These are phyloP conservation scores for Eucalyptus urophylla DNA, from an alignment of 345 rosid genomes.

Conservation along the genomic window DNA sequence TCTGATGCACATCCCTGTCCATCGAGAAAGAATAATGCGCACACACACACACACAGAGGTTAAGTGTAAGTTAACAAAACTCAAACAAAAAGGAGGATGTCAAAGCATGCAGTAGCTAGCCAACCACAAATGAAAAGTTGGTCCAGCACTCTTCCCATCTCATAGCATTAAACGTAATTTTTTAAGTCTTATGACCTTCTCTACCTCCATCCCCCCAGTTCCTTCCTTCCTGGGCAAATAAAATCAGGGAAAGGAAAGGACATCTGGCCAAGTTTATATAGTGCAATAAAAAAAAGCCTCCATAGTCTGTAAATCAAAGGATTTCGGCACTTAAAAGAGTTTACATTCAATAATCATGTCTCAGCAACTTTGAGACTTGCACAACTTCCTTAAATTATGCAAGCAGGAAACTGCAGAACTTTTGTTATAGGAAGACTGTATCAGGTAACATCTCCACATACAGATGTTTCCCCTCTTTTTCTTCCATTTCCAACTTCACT, in stretches of 20 bases:
- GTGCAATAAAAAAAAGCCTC: neutral
- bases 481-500: constrained; percentile 38
- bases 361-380: constrained; percentile 62
- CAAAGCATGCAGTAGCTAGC: neutral
- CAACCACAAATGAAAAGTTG: neutral
- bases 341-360: constrained; percentile 8
- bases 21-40: neutral
- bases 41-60: too few relatives aligned
- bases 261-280: neutral
- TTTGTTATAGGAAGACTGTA: constrained; percentile 86
- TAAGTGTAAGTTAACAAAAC: neutral
- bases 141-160: neutral
- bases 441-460: constrained; percentile 77
- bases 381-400: constrained; percentile 42
- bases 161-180: neutral
- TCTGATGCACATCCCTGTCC: constrained; percentile 93
- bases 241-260: neutral
- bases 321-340: neutral
- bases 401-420: constrained; percentile 76
- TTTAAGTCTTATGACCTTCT: neutral
- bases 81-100: neutral
- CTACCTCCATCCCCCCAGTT: neutral
- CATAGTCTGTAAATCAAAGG: neutral
- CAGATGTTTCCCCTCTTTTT: constrained; percentile 84
- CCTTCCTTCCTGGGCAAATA: neutral